Conservation (phyloP, 441 rosid species). For the Geranium incanum region DNA sequence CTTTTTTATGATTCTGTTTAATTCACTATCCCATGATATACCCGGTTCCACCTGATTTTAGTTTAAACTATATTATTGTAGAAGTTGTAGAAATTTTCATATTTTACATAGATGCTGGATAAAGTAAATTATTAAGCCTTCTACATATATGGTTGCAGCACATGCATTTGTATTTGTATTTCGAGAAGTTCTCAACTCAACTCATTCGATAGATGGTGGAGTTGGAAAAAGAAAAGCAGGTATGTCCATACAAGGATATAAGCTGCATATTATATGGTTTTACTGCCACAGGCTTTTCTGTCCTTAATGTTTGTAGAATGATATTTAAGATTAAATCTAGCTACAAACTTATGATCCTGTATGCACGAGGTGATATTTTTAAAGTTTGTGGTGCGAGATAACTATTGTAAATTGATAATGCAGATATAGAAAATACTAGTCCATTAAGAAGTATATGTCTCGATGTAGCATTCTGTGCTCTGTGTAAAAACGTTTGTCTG, state of each 20-base stretch:
- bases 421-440: neutral
- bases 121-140: neutral
- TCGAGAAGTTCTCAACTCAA: constrained; percentile 49
- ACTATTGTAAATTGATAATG: neutral
- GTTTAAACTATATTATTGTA: neutral
- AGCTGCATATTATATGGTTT: neutral
- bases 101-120: neutral
- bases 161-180: constrained; percentile 74
- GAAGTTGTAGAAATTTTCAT: neutral
- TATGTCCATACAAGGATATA: constrained; percentile 20
- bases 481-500: neutral
- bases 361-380: neutral
- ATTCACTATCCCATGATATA: neutral
- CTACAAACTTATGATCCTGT: neutral
- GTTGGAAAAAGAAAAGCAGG: constrained; percentile 73
- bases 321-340: neutral
- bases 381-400: neutral
- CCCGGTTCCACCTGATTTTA: neutral
- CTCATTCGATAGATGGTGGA: constrained; percentile 28
- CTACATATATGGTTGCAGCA: constrained; percentile 39
- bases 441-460: neutral
- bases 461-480: neutral
- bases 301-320: neutral
- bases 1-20: neutral
- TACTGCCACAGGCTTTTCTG: neutral